Conservation (phyloP, 352 stramenopile genomes). For the Phytophthora parvispora region DNA sequence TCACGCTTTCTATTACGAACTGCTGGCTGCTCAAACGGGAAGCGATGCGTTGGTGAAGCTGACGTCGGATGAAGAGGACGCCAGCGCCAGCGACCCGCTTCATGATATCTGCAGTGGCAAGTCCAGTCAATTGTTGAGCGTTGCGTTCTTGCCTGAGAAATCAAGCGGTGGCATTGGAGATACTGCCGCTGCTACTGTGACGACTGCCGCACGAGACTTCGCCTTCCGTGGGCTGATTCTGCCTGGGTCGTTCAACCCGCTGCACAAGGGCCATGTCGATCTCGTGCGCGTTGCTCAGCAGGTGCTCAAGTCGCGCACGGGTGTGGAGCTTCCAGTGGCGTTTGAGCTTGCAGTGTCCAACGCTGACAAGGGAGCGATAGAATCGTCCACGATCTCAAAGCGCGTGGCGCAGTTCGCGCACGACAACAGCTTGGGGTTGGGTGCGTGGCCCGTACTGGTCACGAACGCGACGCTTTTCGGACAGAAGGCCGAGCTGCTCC, state of each 20-base stretch:
- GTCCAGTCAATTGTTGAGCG: constrained; percentile 35
- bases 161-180: not conserved
- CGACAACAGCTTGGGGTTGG: constrained; percentile 21
- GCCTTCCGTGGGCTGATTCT: constrained; percentile 74
- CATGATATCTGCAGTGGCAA: constrained; percentile 36
- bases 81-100: constrained; percentile 27
- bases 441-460: constrained; percentile 73
- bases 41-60: constrained; percentile 39
- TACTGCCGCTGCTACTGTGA: not conserved
- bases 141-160: constrained; percentile 56
- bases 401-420: constrained; percentile 67
- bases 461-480: constrained; percentile 86
- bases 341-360: constrained; percentile 87
- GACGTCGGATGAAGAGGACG: not conserved
- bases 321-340: constrained; percentile 48
- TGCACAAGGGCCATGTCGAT: constrained; percentile 81
- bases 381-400: constrained; percentile 40
- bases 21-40: constrained; percentile 39
- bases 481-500: constrained; percentile 86
- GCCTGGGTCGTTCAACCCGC: constrained; percentile 86
- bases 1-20: constrained; percentile 35
- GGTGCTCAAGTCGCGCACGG: constrained; percentile 40
- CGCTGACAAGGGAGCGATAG: constrained; percentile 81
- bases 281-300: constrained; percentile 60
- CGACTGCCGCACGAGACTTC: constrained; percentile 40